phyloP scores from a whole-genome alignment of 2,329 filamentous ascomycete species.

The Cladorrhinum sp. region DNA sequence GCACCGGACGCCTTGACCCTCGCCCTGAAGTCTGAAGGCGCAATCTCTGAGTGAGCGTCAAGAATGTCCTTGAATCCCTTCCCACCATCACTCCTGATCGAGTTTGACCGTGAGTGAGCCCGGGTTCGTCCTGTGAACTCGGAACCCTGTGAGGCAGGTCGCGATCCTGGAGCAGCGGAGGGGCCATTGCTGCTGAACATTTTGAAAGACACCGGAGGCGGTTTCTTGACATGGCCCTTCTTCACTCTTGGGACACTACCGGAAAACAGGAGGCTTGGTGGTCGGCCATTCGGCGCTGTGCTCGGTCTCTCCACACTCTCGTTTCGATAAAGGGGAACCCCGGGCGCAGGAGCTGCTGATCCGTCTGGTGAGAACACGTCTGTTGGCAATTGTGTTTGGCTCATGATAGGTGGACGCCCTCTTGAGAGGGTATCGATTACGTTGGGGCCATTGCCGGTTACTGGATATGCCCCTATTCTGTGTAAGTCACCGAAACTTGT shows the following conservation, averaged over 20 bases:
- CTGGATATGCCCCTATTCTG: constrained; percentile 37
- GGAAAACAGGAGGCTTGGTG: constrained; percentile 18
- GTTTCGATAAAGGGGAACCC: constrained; percentile 32
- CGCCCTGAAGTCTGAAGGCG: constrained; percentile 45
- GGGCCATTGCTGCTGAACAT: constrained; percentile 10
- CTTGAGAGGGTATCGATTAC: constrained; percentile 37
- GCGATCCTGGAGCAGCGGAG: constrained; percentile 9
- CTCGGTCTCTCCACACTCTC: constrained; percentile 35
- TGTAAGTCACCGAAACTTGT: constrained; percentile 8
- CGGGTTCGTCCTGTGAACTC: constrained; percentile 1
- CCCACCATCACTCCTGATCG: constrained; percentile 32
- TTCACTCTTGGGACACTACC: constrained; percentile 12
- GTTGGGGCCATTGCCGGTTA: constrained; percentile 41
- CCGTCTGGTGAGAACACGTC: constrained; percentile 15
- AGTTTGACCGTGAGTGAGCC: constrained; percentile 31
- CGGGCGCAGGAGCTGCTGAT: constrained; percentile 30
- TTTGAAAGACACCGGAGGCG: constrained; percentile 27
- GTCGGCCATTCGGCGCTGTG: constrained; percentile 33
- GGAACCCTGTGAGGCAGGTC: constrained; percentile 22
- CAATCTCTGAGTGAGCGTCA: constrained; percentile 55
- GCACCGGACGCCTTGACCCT: constrained; percentile 50
- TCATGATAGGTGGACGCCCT: constrained; percentile 30
- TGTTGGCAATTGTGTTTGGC: constrained; percentile 26
- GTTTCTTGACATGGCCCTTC: constrained; percentile 19
- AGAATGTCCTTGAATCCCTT: constrained; percentile 50